Percentiles rank a stretch among this genome's conserved stretches.
Conservation (phyloP, 2,329 filamentous ascomycete species). For the Epichloe amarillans region DNA sequence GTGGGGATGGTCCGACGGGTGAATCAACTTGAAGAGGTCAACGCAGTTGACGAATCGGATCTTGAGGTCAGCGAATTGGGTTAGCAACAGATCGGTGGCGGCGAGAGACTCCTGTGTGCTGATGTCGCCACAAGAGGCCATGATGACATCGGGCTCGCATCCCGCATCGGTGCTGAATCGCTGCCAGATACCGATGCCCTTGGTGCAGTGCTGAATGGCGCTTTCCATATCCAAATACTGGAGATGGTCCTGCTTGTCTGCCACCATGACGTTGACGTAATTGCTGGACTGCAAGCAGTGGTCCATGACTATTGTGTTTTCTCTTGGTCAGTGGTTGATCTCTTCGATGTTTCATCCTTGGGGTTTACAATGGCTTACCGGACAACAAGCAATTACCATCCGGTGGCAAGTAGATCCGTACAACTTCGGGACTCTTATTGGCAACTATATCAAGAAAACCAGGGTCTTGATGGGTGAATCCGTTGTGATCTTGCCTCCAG, state of each 20-base stretch:
- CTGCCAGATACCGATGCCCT: slow-evolving; percentile 67
- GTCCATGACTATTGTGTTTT: slow-evolving; percentile 40
- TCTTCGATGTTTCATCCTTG: neutral
- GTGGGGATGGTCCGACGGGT: slow-evolving; percentile 57
- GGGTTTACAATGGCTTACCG: slow-evolving; percentile 11
- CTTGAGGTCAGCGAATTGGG: slow-evolving; percentile 57
- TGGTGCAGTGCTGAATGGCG: slow-evolving; percentile 63
- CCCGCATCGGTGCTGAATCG: slow-evolving; percentile 60
- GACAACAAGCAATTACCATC: slow-evolving; percentile 69
- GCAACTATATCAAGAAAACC: slow-evolving; percentile 68
- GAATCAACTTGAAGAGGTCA: slow-evolving; percentile 69
- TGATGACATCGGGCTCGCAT: slow-evolving; percentile 57
- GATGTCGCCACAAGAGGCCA: slow-evolving; percentile 65
- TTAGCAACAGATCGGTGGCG: slow-evolving; percentile 59
- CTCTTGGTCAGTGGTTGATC: slow-evolving; percentile 5
- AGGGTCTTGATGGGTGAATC: slow-evolving; percentile 71
- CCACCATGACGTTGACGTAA: slow-evolving; percentile 71
- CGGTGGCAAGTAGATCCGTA: slow-evolving; percentile 68
- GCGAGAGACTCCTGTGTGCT: slow-evolving; percentile 62
- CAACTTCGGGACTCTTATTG: slow-evolving; percentile 69
- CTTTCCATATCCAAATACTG: slow-evolving; percentile 64
- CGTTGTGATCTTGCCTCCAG: slow-evolving; percentile 75
- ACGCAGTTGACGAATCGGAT: slow-evolving; percentile 71
- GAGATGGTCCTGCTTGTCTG: slow-evolving; percentile 68
- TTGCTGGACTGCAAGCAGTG: slow-evolving; percentile 62